Percentiles rank a stretch among this genome's conserved stretches.
These are phyloP conservation scores for Emmonsiellopsis sp. DNA, from an alignment of 2,329 filamentous ascomycete species.

Conservation along the genomic window DNA sequence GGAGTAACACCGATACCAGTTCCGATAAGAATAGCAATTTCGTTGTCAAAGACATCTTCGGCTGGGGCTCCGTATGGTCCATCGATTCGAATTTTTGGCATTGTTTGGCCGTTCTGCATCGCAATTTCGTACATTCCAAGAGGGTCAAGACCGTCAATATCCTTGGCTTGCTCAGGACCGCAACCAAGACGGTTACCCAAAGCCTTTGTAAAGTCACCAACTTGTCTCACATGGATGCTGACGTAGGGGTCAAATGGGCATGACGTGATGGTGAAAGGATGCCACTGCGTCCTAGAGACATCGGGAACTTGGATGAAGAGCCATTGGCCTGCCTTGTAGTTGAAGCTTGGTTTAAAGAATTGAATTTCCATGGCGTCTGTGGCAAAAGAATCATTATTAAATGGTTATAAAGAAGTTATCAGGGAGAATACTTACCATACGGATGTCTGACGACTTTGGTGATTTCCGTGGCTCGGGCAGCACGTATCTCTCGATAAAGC, in stretches of 20 bases:
- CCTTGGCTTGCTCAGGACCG: constrained; percentile 73
- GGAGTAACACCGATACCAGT: constrained; percentile 81
- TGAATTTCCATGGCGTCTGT: constrained; percentile 92
- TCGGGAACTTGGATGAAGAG: constrained; percentile 90
- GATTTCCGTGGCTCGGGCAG: constrained; percentile 76
- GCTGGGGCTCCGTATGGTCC: constrained; percentile 94
- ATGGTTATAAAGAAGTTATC: constrained; percentile 19
- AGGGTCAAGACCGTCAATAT: constrained; percentile 84
- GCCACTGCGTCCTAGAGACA: constrained; percentile 87
- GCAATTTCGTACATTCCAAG: constrained; percentile 98
- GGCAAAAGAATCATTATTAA: background rate
- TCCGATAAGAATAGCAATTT: constrained; percentile 68
- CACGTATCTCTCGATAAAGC: constrained; percentile 81
- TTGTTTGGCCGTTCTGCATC: constrained; percentile 81
- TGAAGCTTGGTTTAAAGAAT: constrained; percentile 92
- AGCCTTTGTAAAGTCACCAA: constrained; percentile 90
- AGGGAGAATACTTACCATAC: constrained; percentile 55
- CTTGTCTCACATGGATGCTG: constrained; percentile 88
- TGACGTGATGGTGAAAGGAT: constrained; percentile 97
- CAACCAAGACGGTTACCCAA: constrained; percentile 95
- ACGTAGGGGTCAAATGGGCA: constrained; percentile 94
- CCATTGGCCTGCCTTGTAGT: constrained; percentile 98
- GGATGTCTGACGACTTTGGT: constrained; percentile 91
- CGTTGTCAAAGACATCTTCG: constrained; percentile 94
- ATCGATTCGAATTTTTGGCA: constrained; percentile 84